Conservation (phyloP, 129 eudicot species). For the Erigeron canadensis region DNA sequence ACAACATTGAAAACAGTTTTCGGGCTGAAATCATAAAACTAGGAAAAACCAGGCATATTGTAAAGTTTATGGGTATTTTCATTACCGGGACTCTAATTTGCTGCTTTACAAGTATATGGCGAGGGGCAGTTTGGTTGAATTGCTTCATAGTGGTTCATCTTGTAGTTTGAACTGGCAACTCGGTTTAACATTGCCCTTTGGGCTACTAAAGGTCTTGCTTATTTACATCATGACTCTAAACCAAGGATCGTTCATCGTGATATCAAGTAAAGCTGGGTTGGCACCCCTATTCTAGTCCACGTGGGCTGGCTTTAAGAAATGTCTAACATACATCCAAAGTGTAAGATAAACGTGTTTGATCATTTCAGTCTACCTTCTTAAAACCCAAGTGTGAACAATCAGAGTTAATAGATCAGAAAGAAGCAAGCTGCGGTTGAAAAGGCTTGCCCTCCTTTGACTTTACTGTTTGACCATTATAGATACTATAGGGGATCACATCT, state of each 20-base stretch:
- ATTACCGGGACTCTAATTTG: conserved; percentile 82
- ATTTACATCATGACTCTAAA: conserved; percentile 91
- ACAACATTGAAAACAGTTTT: conserved; percentile 76
- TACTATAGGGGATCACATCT: conserved; percentile 25
- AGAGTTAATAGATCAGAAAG: conserved; percentile 38
- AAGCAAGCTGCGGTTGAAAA: conserved; percentile 64
- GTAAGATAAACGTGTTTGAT: too few species aligned
- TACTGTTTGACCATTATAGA: conserved; percentile 24
- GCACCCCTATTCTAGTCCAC: too few species aligned
- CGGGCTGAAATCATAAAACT: conserved; percentile 85
- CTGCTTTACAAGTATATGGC: conserved; percentile 87
- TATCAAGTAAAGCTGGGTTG: too few species aligned
- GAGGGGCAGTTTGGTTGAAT: conserved; percentile 88
- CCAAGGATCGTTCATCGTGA: conserved; percentile 94
- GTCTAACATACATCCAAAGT: too few species aligned
- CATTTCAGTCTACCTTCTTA: conserved; percentile 39
- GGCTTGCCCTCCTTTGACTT: conserved; percentile 41
- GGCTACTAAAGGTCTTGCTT: conserved; percentile 91
- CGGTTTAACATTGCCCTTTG: conserved; percentile 83
- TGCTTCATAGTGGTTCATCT: conserved; percentile 59
- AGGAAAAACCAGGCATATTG: conserved; percentile 94
- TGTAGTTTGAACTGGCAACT: conserved; percentile 70
- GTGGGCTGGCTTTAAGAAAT: too few species aligned
- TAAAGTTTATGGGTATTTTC: conserved; percentile 83
- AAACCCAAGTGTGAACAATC: conserved; percentile 23